Evolutionary conservation across 73 alveolate genomes (phyloP), one percentile per base, ranked within the genome.

Genomic region (Diophrys sp.): DNA sequence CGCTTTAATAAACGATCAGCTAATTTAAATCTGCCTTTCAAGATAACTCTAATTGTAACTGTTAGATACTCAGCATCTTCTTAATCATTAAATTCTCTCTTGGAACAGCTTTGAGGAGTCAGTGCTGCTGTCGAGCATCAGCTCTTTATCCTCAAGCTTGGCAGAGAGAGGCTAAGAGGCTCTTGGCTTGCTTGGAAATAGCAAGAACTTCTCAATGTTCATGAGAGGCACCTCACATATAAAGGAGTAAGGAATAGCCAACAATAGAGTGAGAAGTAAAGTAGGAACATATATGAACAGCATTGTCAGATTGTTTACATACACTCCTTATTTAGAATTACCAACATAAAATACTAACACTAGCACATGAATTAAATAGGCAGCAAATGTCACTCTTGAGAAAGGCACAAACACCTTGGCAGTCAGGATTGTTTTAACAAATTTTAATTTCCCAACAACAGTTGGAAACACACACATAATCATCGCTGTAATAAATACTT

Each of bases 381-480:
- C 78, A n/a, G 82, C 54, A 56, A 74, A 83, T 26, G 89, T 56
- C 0, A 78, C 73, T 78, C 95, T 88, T 0, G 95, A 81, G 32
- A 88, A 73, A 0, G 89, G 91, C 5, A 71, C 77, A 32, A 66
- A 77, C 1, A 62, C 14, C 2, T 77, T 67, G 11, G 85, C 66
- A 0, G 66, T 87, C 29, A 88, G 76, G 68, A 85, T 44, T 54
- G n/a, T 23, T 2, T 31, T 56, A 0, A 79, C 62, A 56, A 77
- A 71, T 57, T 34, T 70, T 14, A 77, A 73, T 74, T 67, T 86
- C n/a, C 91, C 91, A n/a, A 88, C 76, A 0, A 88, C 29, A 29
- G 87, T 78, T 31, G 95, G 95, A 23, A 82, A 68, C 1, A 79
- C 72, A 24, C 80, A 56, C 11, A 88, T 30, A 18, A 75, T 87